These are phyloP conservation scores for Phaseolus coccineus DNA, from an alignment of 331 rosid genomes.

Conservation along the genomic window DNA sequence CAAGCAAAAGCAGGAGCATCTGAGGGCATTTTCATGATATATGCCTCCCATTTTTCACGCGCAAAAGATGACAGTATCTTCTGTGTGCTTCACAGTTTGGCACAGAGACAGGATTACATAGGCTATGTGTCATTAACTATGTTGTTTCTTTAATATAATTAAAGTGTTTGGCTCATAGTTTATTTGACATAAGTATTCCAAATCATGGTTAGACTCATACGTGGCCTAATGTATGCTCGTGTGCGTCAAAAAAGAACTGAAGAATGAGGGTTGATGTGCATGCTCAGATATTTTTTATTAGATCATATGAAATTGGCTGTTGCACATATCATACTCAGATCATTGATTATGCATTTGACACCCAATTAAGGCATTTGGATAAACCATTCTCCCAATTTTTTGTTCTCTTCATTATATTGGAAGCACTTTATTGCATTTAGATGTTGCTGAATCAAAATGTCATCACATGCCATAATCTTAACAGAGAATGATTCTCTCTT, in stretches of 20 bases:
- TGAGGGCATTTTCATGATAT: constrained; percentile 30
- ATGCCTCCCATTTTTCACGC: constrained; percentile 37
- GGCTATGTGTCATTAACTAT: constrained; percentile 26
- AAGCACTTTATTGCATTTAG: too few species aligned
- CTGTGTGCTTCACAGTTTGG: constrained; percentile 26
- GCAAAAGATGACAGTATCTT: constrained; percentile 32
- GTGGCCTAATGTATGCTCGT: constrained; percentile 13
- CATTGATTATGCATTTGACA: background rate
- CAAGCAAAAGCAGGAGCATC: constrained; percentile 41
- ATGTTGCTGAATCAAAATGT: too few species aligned
- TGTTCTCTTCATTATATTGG: too few species aligned
- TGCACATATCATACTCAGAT: background rate
- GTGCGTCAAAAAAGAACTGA: constrained; percentile 8
- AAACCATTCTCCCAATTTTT: background rate
- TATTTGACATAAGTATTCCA: constrained; percentile 22
- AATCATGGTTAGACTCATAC: constrained; percentile 4
- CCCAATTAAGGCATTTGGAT: constrained; percentile 1
- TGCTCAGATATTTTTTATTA: constrained; percentile 14
- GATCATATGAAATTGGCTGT: constrained; percentile 20
- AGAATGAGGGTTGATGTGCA: constrained; percentile 13
- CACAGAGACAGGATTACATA: constrained; percentile 13
- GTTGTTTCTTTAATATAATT: background rate
- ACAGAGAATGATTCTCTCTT: too few species aligned
- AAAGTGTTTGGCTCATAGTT: constrained; percentile 21
- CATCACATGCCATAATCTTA: too few species aligned